Base-by-base conservation (phyloP, 169 alveolate species). In the Eimeria praecox region DNA sequence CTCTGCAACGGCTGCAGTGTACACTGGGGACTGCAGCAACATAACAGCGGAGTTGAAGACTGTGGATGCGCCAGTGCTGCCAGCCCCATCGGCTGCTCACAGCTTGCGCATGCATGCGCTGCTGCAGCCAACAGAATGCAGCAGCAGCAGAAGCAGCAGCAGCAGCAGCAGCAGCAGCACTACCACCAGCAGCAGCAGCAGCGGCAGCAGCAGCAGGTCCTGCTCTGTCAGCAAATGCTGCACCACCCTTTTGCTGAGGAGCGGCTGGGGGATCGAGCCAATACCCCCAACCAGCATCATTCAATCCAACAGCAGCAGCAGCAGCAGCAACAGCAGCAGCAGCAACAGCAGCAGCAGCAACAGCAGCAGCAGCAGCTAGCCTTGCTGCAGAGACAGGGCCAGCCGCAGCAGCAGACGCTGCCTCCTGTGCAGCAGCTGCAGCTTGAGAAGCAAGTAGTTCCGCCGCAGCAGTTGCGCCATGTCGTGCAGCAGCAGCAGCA, bases 291-390 rank as follows among this genome's bases (percentile, higher is more conserved):
- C 46, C 56, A 75, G 35, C 86, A 42, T n/a, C 49, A 40, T 18
- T 6, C 27, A 33, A 20, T 66, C 35, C 46, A 30, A 52, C 83
- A 33, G 83, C 52, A 71, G 83, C 83, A 35, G 52, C 52, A 9
- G 54, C 30, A 35, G 83, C 75, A 64, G 75, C 8, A 40, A n/a
- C 40, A 64, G 75, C 40, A 40, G 40, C 75, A 64, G 75, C 75
- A 9, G 18, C 40, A n/a, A n/a, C n/a, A n/a, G n/a, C n/a, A 27
- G 40, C 35, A 9, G 75, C 75, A 12, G 83, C 33, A n/a, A n/a
- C n/a, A n/a, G 83, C 83, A 33, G 83, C 52, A 71, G 83, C 83
- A 35, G 52, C 52, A 9, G 83, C 83, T 33, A 24, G 54, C 44
- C 44, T 38, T 8, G 54, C 30, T 71, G 83, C 75, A 64, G 75